A percentile compares a stretch with the other conserved stretches of the same genome.
Evolutionary conservation across 208 protist species (phyloP).

Genomic region (Wallacemonas collosoma): DNA sequence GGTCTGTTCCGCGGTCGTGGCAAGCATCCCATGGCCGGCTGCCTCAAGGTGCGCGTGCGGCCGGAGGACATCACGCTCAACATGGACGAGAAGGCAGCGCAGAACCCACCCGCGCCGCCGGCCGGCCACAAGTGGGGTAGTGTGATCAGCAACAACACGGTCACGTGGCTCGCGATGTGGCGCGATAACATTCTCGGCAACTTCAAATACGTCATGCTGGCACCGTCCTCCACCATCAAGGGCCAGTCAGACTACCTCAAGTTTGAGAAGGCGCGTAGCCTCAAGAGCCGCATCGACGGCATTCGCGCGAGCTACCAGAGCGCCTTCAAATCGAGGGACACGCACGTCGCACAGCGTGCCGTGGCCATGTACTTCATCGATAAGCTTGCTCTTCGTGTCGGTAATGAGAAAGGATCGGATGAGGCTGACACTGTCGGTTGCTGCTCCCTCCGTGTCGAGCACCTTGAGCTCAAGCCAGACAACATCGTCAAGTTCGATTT

Average conservation of each 20-base stretch:
- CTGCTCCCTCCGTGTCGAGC: slow-evolving; percentile 98
- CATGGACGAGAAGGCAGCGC: slow-evolving; percentile 86
- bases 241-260: slow-evolving; percentile 97
- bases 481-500: slow-evolving; percentile 96
- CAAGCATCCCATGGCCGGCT: slow-evolving; percentile 96
- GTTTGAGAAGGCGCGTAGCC: slow-evolving; percentile 96
- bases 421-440: slow-evolving; percentile 99
- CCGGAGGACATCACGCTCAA: slow-evolving; percentile 99
- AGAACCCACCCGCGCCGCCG: slow-evolving; percentile 86
- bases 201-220: slow-evolving; percentile 98
- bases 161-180: slow-evolving; percentile 99
- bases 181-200: slow-evolving; percentile 93
- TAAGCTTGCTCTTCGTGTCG: slow-evolving; percentile 98
- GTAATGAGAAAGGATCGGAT: slow-evolving; percentile 98
- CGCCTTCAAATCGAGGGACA: slow-evolving; percentile 79
- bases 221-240: slow-evolving; percentile 93
- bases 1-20: slow-evolving; percentile 99
- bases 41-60: slow-evolving; percentile 93
- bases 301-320: slow-evolving; percentile 94
- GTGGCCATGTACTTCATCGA: slow-evolving; percentile 99
- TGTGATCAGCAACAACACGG: slow-evolving; percentile 95
- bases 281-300: slow-evolving; percentile 94
- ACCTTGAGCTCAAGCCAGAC: slow-evolving; percentile 85
- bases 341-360: slow-evolving; percentile 88
- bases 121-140: slow-evolving; percentile 94